Conservation (phyloP, 306 rosid genomes). For the Abrus pulchellus region DNA sequence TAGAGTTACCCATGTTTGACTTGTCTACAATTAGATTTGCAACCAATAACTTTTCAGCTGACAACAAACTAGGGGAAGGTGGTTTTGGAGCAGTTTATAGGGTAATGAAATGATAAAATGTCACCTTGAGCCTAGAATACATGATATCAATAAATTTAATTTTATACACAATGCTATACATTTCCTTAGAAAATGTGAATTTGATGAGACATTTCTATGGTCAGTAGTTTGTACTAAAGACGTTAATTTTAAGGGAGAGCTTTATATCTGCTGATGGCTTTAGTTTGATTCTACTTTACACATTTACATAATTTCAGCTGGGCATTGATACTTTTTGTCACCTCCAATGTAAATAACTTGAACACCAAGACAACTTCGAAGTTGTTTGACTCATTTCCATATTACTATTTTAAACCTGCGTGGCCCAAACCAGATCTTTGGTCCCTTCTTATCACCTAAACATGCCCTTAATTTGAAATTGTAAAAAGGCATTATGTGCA, state of each 20-base stretch:
- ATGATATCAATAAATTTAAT: background rate
- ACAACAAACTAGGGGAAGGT: slow-evolving; percentile 47
- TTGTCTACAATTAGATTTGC: slow-evolving; percentile 46
- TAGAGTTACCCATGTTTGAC: slow-evolving; percentile 52
- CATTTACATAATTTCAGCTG: background rate
- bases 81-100: slow-evolving; percentile 53
- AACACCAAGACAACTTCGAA: background rate
- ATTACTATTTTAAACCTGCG: too few species aligned
- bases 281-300: background rate
- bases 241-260: background rate
- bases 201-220: background rate
- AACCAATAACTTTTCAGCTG: slow-evolving; percentile 48
- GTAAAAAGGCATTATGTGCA: too few species aligned
- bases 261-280: background rate
- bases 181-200: background rate
- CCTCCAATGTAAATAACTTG: background rate
- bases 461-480: too few species aligned
- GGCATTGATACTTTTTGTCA: too few species aligned
- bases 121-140: background rate
- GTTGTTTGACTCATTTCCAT: too few species aligned
- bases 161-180: background rate
- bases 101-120: slow-evolving; percentile 38
- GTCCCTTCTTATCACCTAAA: background rate
- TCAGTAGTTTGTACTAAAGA: background rate
- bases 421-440: background rate